Base-by-base conservation (phyloP, 1,284 basidiomycete genomes). In the Amylostereum chailletii region DNA sequence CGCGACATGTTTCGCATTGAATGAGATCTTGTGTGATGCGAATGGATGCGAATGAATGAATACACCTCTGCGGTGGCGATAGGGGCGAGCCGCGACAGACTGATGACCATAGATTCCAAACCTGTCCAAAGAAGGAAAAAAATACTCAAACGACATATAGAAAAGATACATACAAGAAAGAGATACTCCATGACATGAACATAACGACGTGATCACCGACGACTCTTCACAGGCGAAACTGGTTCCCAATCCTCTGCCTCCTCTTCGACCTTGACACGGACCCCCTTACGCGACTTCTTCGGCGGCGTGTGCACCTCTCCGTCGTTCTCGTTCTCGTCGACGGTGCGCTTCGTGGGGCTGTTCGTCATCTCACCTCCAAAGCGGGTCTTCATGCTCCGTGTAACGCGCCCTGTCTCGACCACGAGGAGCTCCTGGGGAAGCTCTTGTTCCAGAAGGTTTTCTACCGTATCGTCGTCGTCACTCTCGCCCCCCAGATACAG, bases 291-390 rank as follows among this genome's bases (percentile, higher is more conserved):
- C 29, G 29, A 38, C 42, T 53, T 52, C 49, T 45, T 53, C 9
- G 51, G 47, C 8, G 54, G 51, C 30, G 49, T 42, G 41, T 10
- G 32, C 36, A 32, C 49, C 19, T 55, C 55, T 44, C 57, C 58
- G 44, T 54, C 59, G 29, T 60, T 55, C 31, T 57, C 54, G 37
- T 58, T 57, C 47, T 54, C 55, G 5, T 49, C 51, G 42, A 46
- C 47, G 48, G 55, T 34, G 46, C 67, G 63, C 54, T 70, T 68
- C 49, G 55, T 60, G 48, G 62, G 63, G 40, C 61, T 66, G 50
- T 76, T 74, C 40, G 52, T 59, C 19, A 67, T 50, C n/a, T 48
- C 56, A 0, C 56, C 43, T n/a, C 62, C 49, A 7, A 60, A 64
- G 32, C 48, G 47, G 32, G 51, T 49, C 34, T 47, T 41, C 26